These are phyloP conservation scores for Microcos paniculata DNA, from an alignment of 345 rosid genomes.

Conservation along the genomic window DNA sequence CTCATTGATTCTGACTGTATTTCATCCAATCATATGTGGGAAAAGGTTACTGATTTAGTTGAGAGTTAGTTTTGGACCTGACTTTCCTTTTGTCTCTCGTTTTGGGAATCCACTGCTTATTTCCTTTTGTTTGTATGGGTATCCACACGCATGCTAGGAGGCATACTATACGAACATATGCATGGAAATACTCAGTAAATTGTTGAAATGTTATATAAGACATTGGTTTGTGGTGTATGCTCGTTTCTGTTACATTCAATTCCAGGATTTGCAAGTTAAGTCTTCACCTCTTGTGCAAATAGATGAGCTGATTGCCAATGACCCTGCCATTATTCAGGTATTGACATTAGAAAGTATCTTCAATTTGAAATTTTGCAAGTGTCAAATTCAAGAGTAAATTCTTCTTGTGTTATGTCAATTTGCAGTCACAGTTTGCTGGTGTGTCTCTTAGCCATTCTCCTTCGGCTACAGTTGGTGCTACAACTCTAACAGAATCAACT, in stretches of 20 bases:
- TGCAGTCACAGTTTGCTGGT: slow-evolving; percentile 37
- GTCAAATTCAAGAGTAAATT: not conserved
- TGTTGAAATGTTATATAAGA: not conserved
- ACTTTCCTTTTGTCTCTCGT: not conserved
- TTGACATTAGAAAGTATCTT: not conserved
- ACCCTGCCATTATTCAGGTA: slow-evolving; percentile 49
- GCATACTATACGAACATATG: not conserved
- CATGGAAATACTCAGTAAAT: not conserved
- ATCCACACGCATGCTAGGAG: not conserved
- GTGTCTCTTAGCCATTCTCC: slow-evolving; percentile 19
- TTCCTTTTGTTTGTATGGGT: not conserved
- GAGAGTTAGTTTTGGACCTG: not conserved
- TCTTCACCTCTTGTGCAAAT: slow-evolving; percentile 28
- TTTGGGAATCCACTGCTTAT: not conserved
- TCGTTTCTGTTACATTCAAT: not conserved
- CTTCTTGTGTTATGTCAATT: not conserved
- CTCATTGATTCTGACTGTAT: not conserved
- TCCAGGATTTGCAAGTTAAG: slow-evolving; percentile 48
- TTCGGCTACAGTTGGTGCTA: slow-evolving; percentile 14
- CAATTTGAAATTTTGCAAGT: not conserved
- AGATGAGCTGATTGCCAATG: slow-evolving; percentile 31
- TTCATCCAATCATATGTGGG: not conserved
- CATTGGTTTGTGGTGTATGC: not conserved
- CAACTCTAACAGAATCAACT: slow-evolving; percentile 18
- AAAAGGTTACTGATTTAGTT: not conserved